These are phyloP conservation scores for Geosmithia flava DNA, from an alignment of 2,329 filamentous ascomycete genomes.

Conservation along the genomic window DNA sequence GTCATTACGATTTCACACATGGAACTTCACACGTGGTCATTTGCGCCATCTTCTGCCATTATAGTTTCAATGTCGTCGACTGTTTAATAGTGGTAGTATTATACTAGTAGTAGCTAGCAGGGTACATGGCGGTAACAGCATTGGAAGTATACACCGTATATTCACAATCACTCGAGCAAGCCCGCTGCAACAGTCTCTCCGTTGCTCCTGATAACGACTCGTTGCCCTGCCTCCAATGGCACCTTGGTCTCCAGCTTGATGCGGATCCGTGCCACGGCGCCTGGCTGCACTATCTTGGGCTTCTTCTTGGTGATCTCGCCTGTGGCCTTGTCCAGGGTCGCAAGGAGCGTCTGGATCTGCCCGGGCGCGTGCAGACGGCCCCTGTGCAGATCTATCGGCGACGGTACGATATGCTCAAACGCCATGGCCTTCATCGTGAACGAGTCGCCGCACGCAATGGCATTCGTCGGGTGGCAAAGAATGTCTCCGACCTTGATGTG, in stretches of 20 bases:
- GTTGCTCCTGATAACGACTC: conserved; percentile 68
- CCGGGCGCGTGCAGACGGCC: conserved; percentile 73
- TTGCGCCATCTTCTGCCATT: too few relatives aligned
- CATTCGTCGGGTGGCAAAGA: conserved; percentile 56
- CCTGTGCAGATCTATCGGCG: conserved; percentile 78
- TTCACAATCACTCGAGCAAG: conserved; percentile 46
- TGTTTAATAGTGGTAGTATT: too few relatives aligned
- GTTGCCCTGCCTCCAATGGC: conserved; percentile 67
- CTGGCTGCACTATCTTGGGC: conserved; percentile 73
- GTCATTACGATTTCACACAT: too few relatives aligned
- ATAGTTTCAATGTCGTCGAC: neutral
- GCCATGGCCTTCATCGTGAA: conserved; percentile 80
- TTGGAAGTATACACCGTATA: neutral
- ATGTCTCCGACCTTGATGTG: conserved; percentile 80
- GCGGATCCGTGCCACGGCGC: conserved; percentile 61
- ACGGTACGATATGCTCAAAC: conserved; percentile 81
- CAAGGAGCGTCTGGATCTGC: conserved; percentile 58
- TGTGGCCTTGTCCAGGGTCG: conserved; percentile 65
- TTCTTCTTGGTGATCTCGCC: conserved; percentile 71
- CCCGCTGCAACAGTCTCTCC: conserved; percentile 84
- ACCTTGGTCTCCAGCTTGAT: conserved; percentile 64
- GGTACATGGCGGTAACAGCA: neutral
- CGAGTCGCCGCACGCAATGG: conserved; percentile 57
- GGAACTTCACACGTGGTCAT: too few relatives aligned
- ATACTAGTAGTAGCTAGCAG: too few relatives aligned